Conservation (phyloP, 768 basidiomycete species). For the Hydnomerulius pinastri region DNA sequence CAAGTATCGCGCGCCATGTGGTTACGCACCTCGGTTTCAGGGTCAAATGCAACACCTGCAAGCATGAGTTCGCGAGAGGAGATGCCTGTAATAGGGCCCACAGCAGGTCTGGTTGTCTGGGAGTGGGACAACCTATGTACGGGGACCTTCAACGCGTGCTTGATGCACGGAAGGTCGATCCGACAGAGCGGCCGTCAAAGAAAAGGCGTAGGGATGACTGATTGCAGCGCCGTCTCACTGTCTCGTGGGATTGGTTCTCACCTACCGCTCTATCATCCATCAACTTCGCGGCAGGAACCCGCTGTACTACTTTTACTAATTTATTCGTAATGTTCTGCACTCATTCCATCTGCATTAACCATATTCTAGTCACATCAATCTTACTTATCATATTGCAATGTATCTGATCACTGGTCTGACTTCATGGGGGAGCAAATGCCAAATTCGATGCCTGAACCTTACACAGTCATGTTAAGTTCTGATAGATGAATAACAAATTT, state of each 20-base stretch:
- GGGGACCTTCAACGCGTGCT: slow-evolving; percentile 27
- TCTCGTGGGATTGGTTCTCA: background rate
- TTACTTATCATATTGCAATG: background rate
- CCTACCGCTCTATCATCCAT: background rate
- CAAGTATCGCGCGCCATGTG: slow-evolving; percentile 34
- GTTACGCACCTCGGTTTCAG: slow-evolving; percentile 34
- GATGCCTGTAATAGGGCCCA: slow-evolving; percentile 37
- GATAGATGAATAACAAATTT: too few relatives aligned
- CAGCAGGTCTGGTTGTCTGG: slow-evolving; percentile 30
- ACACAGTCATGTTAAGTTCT: too few relatives aligned
- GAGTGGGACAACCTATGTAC: slow-evolving; percentile 33
- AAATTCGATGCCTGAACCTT: too few relatives aligned
- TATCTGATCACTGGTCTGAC: background rate
- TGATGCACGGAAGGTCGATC: slow-evolving; percentile 30
- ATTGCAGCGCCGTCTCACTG: background rate
- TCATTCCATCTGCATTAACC: slow-evolving; percentile 2
- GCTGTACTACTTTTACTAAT: slow-evolving; percentile 3
- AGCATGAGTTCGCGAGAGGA: slow-evolving; percentile 34
- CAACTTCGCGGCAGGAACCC: background rate
- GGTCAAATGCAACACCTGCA: slow-evolving; percentile 31
- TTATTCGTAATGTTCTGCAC: slow-evolving; percentile 15
- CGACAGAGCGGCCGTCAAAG: slow-evolving; percentile 24
- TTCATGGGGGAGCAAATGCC: too few relatives aligned
- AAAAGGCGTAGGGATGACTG: slow-evolving; percentile 32
- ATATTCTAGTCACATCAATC: background rate